Base-by-base conservation (phyloP, 805 yeast species). In the Lipomyces chichibuensis region DNA sequence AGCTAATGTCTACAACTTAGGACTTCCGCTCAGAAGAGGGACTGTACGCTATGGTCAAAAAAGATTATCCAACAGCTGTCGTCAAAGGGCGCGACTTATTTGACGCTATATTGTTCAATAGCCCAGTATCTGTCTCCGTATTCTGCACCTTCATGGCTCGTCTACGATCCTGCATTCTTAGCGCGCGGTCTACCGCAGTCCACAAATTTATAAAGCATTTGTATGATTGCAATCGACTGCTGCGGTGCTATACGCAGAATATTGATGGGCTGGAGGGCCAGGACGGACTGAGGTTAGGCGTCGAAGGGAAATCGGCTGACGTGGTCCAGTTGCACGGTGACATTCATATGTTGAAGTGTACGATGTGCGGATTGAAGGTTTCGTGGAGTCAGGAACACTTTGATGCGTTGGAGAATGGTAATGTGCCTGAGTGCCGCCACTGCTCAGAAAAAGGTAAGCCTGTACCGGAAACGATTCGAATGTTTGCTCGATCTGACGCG, bases 301-400 rank as follows among this genome's bases (percentile, higher is more conserved):
- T 77, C 72, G 76, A 75, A 8, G 73, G 94, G 90, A 87, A 84
- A 71, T 81, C 81, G 14, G 43, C 66, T 63, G 91, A 91, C 72
- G 96, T 92, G 29, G 89, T 94, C 9, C 98, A 92, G 76, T 80
- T 94, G 32, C 99, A 94, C 74, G 99, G 99, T 1, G 92, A 92
- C 77, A 80, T 94, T 62, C 90, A 91, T 73, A 81, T 83, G 53
- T 80, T 95, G 63, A 80, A 88, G 37, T 94, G 99, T 77, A 90
- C 93, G 1, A 81, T 82, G 62, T 93, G 98, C 77, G 83, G 82
- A 65, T 73, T 80, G 25, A 77, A 78, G 23, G 85, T 81, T 72
- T 82, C 80, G 46, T 93, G 98, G 98, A 83, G 81, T 55, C 79
- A 80, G 27, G 83, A 82, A 29, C 80, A 80, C 72, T 82, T 84